phyloP scores from a whole-genome alignment of 129 eudicot species.

The Chrysanthemum makinoi region DNA sequence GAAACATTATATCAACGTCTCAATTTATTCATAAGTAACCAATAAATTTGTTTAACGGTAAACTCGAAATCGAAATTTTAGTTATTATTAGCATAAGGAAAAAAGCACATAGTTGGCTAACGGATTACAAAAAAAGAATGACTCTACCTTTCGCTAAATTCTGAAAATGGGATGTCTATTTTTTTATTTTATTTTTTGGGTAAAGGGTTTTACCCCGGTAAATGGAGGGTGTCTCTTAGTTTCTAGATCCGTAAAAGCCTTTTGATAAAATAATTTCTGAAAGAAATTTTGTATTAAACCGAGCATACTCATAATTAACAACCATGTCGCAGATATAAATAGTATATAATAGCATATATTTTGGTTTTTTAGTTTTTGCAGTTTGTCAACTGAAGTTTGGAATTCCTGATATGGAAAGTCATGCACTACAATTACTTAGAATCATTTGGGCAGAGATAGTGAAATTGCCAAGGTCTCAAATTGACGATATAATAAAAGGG shows the following conservation, averaged over 20 bases:
- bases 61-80: no score
- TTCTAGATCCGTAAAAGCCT: no score
- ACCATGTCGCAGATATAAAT: no score
- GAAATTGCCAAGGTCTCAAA: conserved; percentile 10
- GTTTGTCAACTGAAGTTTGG: conserved; percentile 2
- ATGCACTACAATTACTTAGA: conserved; percentile 16
- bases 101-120: neutral
- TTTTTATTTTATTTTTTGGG: no score
- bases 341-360: neutral
- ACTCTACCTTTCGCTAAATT: neutral
- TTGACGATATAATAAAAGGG: conserved; percentile 22
- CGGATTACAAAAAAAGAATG: neutral
- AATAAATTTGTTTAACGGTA: no score
- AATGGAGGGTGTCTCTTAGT: no score
- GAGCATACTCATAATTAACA: no score
- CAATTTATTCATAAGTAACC: no score
- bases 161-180: neutral
- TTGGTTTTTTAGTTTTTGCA: conserved; percentile 1
- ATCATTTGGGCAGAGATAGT: conserved; percentile 19
- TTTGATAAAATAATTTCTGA: no score
- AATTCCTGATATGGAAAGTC: neutral
- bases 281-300: no score
- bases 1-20: no score
- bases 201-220: no score
- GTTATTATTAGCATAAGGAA: neutral